Percentiles rank a stretch among this genome's conserved stretches.
Conservation (phyloP, 2,329 filamentous ascomycete species). For the Pseudogymnoascus sp. region DNA sequence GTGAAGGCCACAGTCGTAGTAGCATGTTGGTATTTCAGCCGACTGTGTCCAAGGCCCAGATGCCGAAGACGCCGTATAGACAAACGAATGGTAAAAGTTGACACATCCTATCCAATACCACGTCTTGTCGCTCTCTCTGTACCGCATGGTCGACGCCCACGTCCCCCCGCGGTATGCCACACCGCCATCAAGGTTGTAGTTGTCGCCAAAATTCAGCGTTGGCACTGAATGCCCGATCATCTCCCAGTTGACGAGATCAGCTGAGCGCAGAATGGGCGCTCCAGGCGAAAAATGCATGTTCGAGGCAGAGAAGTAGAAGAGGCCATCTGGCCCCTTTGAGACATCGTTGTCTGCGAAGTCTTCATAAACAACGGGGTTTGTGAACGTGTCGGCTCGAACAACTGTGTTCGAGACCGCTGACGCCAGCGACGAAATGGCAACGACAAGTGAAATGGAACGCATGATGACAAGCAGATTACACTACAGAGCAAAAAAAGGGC, state of each 20-base stretch:
- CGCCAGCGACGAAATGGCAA: neutral
- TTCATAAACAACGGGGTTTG: conserved; percentile 46
- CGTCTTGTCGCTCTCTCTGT: conserved; percentile 37
- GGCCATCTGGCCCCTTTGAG: conserved; percentile 37
- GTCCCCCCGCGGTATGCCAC: conserved; percentile 44
- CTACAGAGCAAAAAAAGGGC: neutral
- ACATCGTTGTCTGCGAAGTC: conserved; percentile 48
- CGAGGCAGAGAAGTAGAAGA: conserved; percentile 44
- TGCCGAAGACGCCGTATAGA: conserved; percentile 39
- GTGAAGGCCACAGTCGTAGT: conserved; percentile 48
- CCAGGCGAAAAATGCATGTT: conserved; percentile 48
- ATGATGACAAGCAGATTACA: neutral
- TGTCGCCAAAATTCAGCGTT: conserved; percentile 34
- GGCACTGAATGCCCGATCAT: conserved; percentile 37
- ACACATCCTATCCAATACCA: conserved; percentile 52
- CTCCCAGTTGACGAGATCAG: conserved; percentile 46
- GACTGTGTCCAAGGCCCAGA: conserved; percentile 32
- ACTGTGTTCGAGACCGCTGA: neutral
- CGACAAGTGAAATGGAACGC: neutral
- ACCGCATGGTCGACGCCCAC: conserved; percentile 45
- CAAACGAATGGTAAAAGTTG: conserved; percentile 39
- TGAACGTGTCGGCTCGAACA: neutral
- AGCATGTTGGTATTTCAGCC: conserved; percentile 30
- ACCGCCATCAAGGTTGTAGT: conserved; percentile 37
- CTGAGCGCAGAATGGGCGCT: conserved; percentile 44